Conservation (phyloP, 1,139 yeast species). For the Taphrina confusa region DNA sequence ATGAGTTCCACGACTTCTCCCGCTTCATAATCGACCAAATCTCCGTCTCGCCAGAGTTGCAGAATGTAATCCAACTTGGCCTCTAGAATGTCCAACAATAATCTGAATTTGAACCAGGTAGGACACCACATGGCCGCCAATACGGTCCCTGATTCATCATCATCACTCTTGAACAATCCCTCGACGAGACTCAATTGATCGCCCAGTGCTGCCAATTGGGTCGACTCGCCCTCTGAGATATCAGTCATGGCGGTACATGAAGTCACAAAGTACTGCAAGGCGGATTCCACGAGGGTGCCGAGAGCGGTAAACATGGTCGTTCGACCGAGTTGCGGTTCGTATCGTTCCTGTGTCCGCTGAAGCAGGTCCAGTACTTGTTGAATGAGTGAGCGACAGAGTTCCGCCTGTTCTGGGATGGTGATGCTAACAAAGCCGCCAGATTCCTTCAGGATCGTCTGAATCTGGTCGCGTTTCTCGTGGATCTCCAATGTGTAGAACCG, state of each 20-base stretch:
- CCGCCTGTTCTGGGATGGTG: conserved; percentile 5
- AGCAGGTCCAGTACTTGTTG: conserved; percentile 26
- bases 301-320: conserved; percentile 28
- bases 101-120: conserved; percentile 49
- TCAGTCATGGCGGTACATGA: conserved; percentile 28
- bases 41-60: conserved; percentile 70
- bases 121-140: conserved; percentile 46
- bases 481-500: conserved; percentile 19
- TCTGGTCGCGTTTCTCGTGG: conserved; percentile 14
- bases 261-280: conserved; percentile 6
- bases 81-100: conserved; percentile 46
- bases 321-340: conserved; percentile 13
- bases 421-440: conserved; percentile 11
- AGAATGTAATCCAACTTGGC: conserved; percentile 64
- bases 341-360: conserved; percentile 19
- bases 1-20: conserved; percentile 65
- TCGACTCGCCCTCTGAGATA: conserved; percentile 30
- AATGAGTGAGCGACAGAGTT: not conserved
- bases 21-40: conserved; percentile 68
- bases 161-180: conserved; percentile 34
- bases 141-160: conserved; percentile 26
- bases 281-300: conserved; percentile 25
- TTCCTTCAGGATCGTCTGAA: conserved; percentile 5
- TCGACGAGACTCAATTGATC: conserved; percentile 14
- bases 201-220: conserved; percentile 13